Evolutionary conservation across 495 filamentous ascomycete genomes (phyloP).

Genomic region (Aspergillus egyptiacus): DNA sequence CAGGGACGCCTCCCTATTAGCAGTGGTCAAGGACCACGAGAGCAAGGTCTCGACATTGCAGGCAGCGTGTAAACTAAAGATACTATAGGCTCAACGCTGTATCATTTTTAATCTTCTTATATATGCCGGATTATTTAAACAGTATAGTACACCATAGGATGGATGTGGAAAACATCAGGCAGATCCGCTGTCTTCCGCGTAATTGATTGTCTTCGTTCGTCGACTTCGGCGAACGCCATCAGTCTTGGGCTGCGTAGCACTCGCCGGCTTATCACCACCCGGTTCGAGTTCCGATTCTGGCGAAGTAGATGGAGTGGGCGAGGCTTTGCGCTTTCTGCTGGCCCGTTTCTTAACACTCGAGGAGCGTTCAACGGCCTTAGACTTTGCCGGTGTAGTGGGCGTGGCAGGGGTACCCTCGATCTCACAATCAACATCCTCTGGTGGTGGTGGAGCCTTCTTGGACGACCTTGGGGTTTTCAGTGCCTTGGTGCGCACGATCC

Average conservation of each 20-base stretch:
- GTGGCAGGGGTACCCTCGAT: conserved; percentile 13
- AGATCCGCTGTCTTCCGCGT: conserved; percentile 38
- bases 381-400: conserved; percentile 9
- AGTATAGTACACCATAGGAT: neutral
- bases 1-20: too few relatives aligned
- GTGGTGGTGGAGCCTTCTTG: conserved; percentile 11
- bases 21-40: too few relatives aligned
- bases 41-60: too few relatives aligned
- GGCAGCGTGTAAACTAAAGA: too few relatives aligned
- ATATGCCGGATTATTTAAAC: neutral
- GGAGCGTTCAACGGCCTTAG: conserved; percentile 13
- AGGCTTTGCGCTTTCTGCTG: conserved; percentile 32
- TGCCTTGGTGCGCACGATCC: conserved; percentile 55
- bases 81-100: too few relatives aligned
- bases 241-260: conserved; percentile 7
- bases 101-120: neutral
- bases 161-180: conserved; percentile 6
- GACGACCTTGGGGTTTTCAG: conserved; percentile 16
- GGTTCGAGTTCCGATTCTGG: conserved; percentile 25
- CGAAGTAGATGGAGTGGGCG: conserved; percentile 23
- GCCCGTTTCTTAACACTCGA: conserved; percentile 22
- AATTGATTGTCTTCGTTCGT: conserved; percentile 41
- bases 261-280: conserved; percentile 11
- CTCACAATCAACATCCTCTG: conserved; percentile 21
- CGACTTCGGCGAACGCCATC: conserved; percentile 26